Evolutionary conservation across 1,139 yeast genomes (phyloP), one percentile per base, ranked within the genome.

Genomic region (Saccharomyces hybrid): DNA sequence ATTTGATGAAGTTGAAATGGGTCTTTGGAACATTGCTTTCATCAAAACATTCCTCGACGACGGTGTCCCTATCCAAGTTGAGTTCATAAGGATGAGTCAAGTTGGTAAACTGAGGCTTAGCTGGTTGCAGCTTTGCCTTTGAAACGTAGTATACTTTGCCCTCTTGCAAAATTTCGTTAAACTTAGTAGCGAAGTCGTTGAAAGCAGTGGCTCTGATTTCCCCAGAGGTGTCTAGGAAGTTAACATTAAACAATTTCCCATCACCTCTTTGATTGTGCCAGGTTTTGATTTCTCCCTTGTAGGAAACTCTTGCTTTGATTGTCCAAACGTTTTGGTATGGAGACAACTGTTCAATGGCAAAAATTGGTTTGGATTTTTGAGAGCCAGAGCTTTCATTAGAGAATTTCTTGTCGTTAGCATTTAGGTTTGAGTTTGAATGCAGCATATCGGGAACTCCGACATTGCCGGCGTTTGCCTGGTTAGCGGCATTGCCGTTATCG

Each of bases 131-230:
- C 60, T 93, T 78, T 21, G 93, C 95, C 65, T 84, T 86, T 44
- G 95, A 81, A 38, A 95, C 77, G 65, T 85, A 88, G 70, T 89
- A 95, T 4, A 88, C 96, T 68, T 87, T 85, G 34, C 97, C 97
- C 67, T 90, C 98, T 70, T 87, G 87, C 56, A 95, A 75, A 50
- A 82, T 66, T 62, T 85, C 86, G 72, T 81, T 85, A 65, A 81
- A 86, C 66, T 81, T 82, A 58, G 88, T 96, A 6, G 95, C 97
- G 61, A 81, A 79, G 49, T 89, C 95, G 68, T 88, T 88, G 72
- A 95, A 95, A 3, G 95, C 97, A 7, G 98, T 90, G 14, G 96
- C 98, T 65, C 95, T 81, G 64, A 95, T 95, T 74, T 93, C 99
- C 65, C 95, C 97, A 5, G 97, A 86, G 69, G 95, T 96, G 69